Evolutionary conservation across 1,284 basidiomycete genomes (phyloP), one percentile per base, ranked within the genome.

Genomic region (Cryptococcus sp.): DNA sequence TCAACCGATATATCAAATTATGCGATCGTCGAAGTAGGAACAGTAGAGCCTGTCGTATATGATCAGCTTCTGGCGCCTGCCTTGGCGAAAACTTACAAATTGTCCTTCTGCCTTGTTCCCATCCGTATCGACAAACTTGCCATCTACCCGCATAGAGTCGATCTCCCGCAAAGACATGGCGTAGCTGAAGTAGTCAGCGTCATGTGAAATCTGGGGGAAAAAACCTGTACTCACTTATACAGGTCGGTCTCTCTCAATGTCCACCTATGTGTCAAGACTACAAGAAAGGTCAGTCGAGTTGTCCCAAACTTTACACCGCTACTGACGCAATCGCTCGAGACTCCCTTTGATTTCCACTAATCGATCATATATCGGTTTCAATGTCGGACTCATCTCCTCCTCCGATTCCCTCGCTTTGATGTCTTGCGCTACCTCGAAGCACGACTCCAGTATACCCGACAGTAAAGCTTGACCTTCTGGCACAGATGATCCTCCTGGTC

Each of bases 401-500:
- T 89, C 90, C 46, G 94, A 90, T 66, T 97, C 91, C 61, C 90
- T 83, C 3, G 94, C 93, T 63, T 90, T 89, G 79, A 98, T 93
- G 75, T 98, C 95, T 77, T 98, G 93, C 45, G 86, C 83, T 58
- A 98, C 90, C 57, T 98, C 94, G 75, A 98, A 99, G 74, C 92
- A 96, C 68, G 95, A 91, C 76, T 98, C 95, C 10, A 99, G 80
- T 34, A 98, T 79, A 1, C 94, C 94, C 11, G 79, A 79, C 2
- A 83, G 70, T 35, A 83, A 76, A 7, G 89, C 90, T 75, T 97
- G 94, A 6, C 93, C 95, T 46, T 88, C 83, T 10, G 94, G 92
- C 0, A 97, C 88, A 44, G 84, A 87, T 4, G 80, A 80, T 43
- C 93, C 94, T 15, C 90, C 90, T 10, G 92, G 91, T 3, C 91